Evolutionary conservation across 2,329 filamentous ascomycete genomes (phyloP).

Genomic region (Cercospora beticola): DNA sequence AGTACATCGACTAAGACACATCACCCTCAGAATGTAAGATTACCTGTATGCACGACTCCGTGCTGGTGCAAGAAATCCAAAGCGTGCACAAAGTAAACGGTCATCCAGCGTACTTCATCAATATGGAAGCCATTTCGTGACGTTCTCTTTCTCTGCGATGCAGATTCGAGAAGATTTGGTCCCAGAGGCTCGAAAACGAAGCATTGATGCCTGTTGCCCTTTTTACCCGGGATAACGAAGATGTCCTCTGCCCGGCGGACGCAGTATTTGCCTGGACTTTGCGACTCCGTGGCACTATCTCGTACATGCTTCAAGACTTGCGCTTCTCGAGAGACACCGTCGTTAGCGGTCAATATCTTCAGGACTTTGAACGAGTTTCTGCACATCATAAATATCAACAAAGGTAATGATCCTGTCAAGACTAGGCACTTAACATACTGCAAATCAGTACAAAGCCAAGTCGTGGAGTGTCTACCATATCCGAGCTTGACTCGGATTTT

Average conservation of each 20-base stretch:
- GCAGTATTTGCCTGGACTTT: not conserved
- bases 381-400: not conserved
- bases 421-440: not conserved
- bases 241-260: not conserved
- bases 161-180: not conserved
- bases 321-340: not conserved
- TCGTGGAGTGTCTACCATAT: not conserved
- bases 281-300: not conserved
- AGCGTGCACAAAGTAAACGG: conserved; percentile 7
- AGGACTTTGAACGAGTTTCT: not conserved
- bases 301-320: not conserved
- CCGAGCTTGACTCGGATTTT: not conserved
- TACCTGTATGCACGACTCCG: conserved; percentile 10
- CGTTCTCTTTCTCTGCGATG: not conserved
- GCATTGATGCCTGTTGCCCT: not conserved
- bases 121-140: not conserved
- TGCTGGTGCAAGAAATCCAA: conserved; percentile 7
- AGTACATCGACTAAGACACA: too few relatives aligned
- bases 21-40: too few relatives aligned
- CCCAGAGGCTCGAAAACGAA: not conserved
- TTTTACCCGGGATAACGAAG: not conserved
- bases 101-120: conserved; percentile 4
- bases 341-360: not conserved
- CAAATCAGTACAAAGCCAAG: not conserved
- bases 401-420: not conserved